Evolutionary conservation across 305 asterid species (phyloP), one percentile per base, ranked within the genome.

Genomic region (Caryopteris hybrid): DNA sequence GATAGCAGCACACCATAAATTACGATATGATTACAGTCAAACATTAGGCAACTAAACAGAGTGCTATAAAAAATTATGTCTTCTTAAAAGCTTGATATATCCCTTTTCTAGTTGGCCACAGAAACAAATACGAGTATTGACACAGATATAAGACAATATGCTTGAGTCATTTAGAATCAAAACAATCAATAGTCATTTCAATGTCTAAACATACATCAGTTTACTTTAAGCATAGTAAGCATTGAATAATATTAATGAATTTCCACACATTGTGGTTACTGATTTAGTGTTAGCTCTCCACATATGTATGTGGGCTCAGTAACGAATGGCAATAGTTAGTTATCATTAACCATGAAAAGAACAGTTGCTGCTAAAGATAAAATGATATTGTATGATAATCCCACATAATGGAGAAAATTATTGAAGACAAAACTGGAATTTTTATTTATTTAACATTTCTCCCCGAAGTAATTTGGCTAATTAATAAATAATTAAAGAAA

Each of bases 301-400:
- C 45, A 66, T 52, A 36, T 61, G 45, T 45, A 42, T 21, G 51
- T 34, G 61, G 45, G 45, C 36, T 25, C 34, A 20, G 46, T 2
- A 6, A 20, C 38, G 8, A 2, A 41, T 9, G n/a, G 36, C 23
- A 47, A 42, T 10, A 68, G 33, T 51, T n/a, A 54, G 76, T 45
- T 36, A 74, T 51, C 23, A 61, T 18, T 41, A 22, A 51, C 75
- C 73, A 64, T 39, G n/a, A 60, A 41, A 50, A 38, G 38, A 53
- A 23, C 18, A 12, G 22, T n/a, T 14, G 34, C 25, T 46, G 38
- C 51, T 36, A 13, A 11, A 64, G 72, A 63, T 34, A n/a, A 58
- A 23, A 64, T 18, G 10, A 27, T 46, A 25, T 21, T 14, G 20
- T 34, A 59, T 18, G 41, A 47, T 58, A 48, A 16, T 42, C 11